These are phyloP conservation scores for Lecanosticta acicola DNA, from an alignment of 2,329 filamentous ascomycete species.

Conservation along the genomic window DNA sequence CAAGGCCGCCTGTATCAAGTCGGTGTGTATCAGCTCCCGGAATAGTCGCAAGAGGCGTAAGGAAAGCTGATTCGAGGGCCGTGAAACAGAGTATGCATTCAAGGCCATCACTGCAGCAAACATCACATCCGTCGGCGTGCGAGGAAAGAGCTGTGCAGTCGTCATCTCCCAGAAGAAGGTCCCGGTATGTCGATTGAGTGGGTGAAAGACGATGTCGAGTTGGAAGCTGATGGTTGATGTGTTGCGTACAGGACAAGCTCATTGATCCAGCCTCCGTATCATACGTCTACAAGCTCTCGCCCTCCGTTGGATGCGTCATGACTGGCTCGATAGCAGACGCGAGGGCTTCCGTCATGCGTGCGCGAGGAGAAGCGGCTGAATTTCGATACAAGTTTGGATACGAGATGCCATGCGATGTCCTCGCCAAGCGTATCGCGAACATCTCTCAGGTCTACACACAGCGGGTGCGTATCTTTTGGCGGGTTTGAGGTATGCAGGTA, in stretches of 20 bases:
- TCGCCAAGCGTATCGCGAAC: constrained; percentile 95
- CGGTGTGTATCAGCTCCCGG: constrained; percentile 57
- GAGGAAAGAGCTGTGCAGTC: constrained; percentile 95
- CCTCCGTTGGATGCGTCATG: constrained; percentile 95
- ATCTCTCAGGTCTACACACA: constrained; percentile 99
- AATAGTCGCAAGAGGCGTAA: background rate
- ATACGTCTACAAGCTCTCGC: constrained; percentile 94
- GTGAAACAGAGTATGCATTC: constrained; percentile 88
- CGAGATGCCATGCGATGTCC: constrained; percentile 97
- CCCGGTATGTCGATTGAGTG: constrained; percentile 60
- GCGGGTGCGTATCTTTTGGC: constrained; percentile 55
- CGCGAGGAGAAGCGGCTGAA: constrained; percentile 91
- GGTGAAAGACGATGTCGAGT: background rate
- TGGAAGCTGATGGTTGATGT: constrained; percentile 16
- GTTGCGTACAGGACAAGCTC: constrained; percentile 76
- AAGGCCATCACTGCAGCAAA: constrained; percentile 99
- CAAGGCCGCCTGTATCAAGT: constrained; percentile 99
- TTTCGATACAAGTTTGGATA: constrained; percentile 99
- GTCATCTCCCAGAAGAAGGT: constrained; percentile 99
- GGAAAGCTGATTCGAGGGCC: constrained; percentile 17
- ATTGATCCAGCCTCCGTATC: constrained; percentile 96
- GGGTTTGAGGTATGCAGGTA: constrained; percentile 8
- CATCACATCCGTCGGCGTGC: constrained; percentile 94
- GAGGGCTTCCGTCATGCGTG: constrained; percentile 83
- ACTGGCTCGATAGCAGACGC: constrained; percentile 98